Base-by-base conservation (phyloP, 2,329 filamentous ascomycete species). In the Geosmithia morbida region DNA sequence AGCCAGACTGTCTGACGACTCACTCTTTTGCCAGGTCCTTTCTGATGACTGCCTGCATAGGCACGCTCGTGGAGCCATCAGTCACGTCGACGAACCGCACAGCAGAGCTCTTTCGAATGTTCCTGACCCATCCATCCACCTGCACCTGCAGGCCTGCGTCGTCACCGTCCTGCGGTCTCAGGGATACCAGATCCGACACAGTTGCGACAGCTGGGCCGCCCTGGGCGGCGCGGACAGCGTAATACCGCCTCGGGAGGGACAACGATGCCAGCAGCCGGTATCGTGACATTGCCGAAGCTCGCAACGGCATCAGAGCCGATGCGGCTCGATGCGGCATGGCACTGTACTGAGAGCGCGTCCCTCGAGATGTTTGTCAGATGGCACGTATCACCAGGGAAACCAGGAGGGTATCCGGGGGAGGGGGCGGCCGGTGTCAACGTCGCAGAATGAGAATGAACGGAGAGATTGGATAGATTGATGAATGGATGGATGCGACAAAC, bases 101-200 rank as follows among this genome's bases (percentile, higher is more conserved):
- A 19, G 75, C 75, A 62, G 96, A 94, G 70, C 94, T 88, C 61
- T 87, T 85, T 51, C 90, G 77, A 50, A 95, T 81, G 3, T 87
- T 90, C 52, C 86, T 79, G 48, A 96, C 74, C 67, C 84, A 90
- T 51, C 89, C 90, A 60, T 84, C 75, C 55, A 95, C 69, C 49
- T 73, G 72, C 44, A 83, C 70, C 55, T 72, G 61, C n/a, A 63
- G 54, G 41, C 68, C 64, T 43, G 66, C 58, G 33, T 66, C 60
- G 17, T 61, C 22, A 8, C 22, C 54, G 2, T 29, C 26, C 10
- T 7, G 22, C 14, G 75, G 71, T 41, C 65, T 66, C 63, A 68
- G 73, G 30, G 70, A 68, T 46, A 83, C 69, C 11, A 85, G 65
- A 47, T 69, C 67, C n/a, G 77, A 73, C 41, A 81, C 59, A 1